phyloP scores from a whole-genome alignment of 805 yeast genomes.

The Pichia thaimueangensis region DNA sequence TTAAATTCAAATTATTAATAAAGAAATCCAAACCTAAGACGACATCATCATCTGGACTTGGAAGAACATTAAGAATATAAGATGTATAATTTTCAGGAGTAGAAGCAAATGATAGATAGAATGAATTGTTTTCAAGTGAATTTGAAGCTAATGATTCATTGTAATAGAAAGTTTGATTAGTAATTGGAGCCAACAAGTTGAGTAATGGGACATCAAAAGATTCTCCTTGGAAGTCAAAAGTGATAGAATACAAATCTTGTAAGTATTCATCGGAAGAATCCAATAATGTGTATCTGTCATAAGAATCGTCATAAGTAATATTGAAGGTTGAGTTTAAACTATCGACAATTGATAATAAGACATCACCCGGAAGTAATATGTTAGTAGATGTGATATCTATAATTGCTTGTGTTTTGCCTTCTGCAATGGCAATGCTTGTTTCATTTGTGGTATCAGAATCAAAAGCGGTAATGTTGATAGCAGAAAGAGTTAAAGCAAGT shows the following conservation, averaged over 20 bases:
- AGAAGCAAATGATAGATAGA: background rate
- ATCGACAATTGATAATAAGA: slow-evolving; percentile 1
- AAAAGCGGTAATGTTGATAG: background rate
- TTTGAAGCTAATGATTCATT: background rate
- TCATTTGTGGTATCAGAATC: background rate
- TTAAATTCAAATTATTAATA: background rate
- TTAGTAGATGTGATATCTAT: slow-evolving; percentile 7
- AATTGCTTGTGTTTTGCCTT: slow-evolving; percentile 1
- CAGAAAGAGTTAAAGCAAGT: slow-evolving; percentile 13
- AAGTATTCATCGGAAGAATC: background rate
- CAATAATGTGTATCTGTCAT: slow-evolving; percentile 6
- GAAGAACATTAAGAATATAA: slow-evolving; percentile 11
- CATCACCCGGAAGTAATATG: slow-evolving; percentile 10
- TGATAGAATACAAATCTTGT: slow-evolving; percentile 15
- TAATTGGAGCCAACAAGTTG: slow-evolving; percentile 6
- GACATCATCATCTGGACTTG: slow-evolving; percentile 8
- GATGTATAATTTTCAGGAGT: background rate
- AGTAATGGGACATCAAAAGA: slow-evolving; percentile 40
- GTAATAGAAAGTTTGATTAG: slow-evolving; percentile 8
- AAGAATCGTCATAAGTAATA: slow-evolving; percentile 6
- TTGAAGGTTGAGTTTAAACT: slow-evolving; percentile 2
- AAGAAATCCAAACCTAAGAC: slow-evolving; percentile 12
- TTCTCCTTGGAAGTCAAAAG: slow-evolving; percentile 48
- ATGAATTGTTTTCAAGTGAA: slow-evolving; percentile 8
- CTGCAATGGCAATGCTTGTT: background rate